Evolutionary conservation across 208 protist genomes (phyloP), one percentile per base, ranked within the genome.

Genomic region (Novymonas esmeraldas): DNA sequence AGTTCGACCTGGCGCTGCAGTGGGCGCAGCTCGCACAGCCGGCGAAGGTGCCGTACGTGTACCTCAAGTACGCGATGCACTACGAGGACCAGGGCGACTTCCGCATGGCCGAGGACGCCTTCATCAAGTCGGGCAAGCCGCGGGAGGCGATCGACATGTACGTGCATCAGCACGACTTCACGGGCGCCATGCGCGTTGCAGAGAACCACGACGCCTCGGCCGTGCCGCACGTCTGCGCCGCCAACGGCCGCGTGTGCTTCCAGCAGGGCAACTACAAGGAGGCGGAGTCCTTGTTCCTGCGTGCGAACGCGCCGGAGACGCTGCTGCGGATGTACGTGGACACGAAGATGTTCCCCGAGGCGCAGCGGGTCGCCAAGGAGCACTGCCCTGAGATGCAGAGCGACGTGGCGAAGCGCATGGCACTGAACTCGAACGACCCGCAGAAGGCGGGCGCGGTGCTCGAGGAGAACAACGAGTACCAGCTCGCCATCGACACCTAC

Each of bases 61-160:
- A 99, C 69, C 81, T 99, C 38, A 98, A 98, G 80, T 93, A 98
- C 77, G 98, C 98, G 9, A 98, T 99, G 91, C 85, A 90, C 77
- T 95, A 99, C 65, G 98, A 99, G 78, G 97, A 99, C 82, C 95
- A 98, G 69, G 92, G 90, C 39, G 89, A 97, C 65, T 97, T 97
- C 78, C 92, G 89, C 55, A 92, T 95, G 83, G 98, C 98, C 29
- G 98, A 99, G 82, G 94, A 94, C 46, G 95, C 98, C 52, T 99
- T 99, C 76, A 68, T 99, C 55, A 95, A 95, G 62, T 97, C 98
- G 16, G 91, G 93, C 57, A 98, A 98, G 81, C 97, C 98, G 31
- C 94, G 92, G 26, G 95, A 99, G 85, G 95, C 95, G 56, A 96
- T 99, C 52, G 93, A 97, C 70, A 99, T 99, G 97, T 98, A 99